A percentile compares a stretch with the other conserved stretches of the same genome.
phyloP scores from a whole-genome alignment of 2,329 filamentous ascomycete species.

The Xylaria sp. region DNA sequence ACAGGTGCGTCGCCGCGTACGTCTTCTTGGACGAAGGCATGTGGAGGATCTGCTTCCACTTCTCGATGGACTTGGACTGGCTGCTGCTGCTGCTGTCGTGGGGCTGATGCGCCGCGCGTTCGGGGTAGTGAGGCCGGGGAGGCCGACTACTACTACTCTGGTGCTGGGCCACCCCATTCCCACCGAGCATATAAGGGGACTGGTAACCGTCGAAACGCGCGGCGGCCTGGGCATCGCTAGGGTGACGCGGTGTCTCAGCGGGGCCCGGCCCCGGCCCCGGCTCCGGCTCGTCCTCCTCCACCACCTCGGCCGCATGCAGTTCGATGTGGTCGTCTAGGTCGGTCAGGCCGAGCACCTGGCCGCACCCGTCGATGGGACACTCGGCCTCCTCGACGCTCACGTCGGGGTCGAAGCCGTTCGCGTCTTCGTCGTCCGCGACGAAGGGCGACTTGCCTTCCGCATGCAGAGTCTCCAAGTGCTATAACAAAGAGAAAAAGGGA shows the following conservation, averaged over 20 bases:
- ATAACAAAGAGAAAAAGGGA: background rate
- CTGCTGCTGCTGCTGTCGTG: background rate
- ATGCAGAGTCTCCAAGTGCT: slow-evolving; percentile 39
- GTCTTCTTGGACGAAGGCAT: slow-evolving; percentile 26
- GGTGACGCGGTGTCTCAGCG: background rate
- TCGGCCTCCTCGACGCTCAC: slow-evolving; percentile 47
- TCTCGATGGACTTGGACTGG: slow-evolving; percentile 12
- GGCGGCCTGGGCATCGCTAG: background rate
- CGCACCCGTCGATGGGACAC: slow-evolving; percentile 61
- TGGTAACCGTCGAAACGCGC: slow-evolving; percentile 10
- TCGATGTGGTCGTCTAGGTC: slow-evolving; percentile 63
- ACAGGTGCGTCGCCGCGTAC: background rate
- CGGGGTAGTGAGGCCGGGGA: background rate
- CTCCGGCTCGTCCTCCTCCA: slow-evolving; percentile 39
- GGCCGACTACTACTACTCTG: background rate
- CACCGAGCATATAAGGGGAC: slow-evolving; percentile 20
- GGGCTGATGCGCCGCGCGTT: background rate
- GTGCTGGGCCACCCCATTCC: background rate
- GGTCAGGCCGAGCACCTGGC: slow-evolving; percentile 54
- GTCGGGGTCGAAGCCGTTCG: slow-evolving; percentile 8
- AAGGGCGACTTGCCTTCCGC: slow-evolving; percentile 32
- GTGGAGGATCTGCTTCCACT: slow-evolving; percentile 37
- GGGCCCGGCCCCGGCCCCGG: background rate
- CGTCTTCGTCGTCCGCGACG: slow-evolving; percentile 19
- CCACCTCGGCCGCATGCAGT: slow-evolving; percentile 56